Evolutionary conservation across 306 rosid species (phyloP), one percentile per base, ranked within the genome.

Genomic region (Gastrolobium bilobum): DNA sequence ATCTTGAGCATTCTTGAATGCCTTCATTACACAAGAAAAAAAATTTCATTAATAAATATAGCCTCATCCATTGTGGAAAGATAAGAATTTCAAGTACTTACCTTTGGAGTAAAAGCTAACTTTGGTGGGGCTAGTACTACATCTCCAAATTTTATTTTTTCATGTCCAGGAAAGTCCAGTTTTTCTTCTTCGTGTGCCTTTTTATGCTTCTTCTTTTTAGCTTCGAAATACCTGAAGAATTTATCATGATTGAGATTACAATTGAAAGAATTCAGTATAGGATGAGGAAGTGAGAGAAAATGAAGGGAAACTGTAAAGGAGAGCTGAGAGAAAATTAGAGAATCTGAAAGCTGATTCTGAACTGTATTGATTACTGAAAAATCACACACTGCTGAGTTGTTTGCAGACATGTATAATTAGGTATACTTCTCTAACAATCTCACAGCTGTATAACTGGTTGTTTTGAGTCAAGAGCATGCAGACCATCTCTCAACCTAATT

Each of bases 51-150:
- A 64, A 67, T 52, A 34, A 61, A 67, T 4, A 46, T 60, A 63
- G 58, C 10, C 3, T 33, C 51, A 69, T 54, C 35, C 26, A 65
- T 61, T 42, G 77, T 43, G 42, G 73, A 65, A 63, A 68, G 59
- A 50, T 35, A 34, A 67, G 47, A 76, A 56, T 58, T 62, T 59
- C 20, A 79, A 34, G 30, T 71, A 38, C 71, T 77, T 88, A 92
- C 99, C 97, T 85, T 95, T 3, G 96, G 92, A 81, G 65, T 79
- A 30, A 72, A 64, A 54, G 83, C 73, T 66, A 95, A 79, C 88
- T 95, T 95, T 10, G 93, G 96, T 52, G 99, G 99, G 61, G 96
- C 99, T 86, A 87, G 85, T 70, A 92, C 99, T 43, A 92, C 89
- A 72, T 95, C 99, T 65, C 99, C 99, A 81, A 92, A 95, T 84